Conservation (phyloP, 1,284 basidiomycete species). For the Mycosarcoma maydis region DNA sequence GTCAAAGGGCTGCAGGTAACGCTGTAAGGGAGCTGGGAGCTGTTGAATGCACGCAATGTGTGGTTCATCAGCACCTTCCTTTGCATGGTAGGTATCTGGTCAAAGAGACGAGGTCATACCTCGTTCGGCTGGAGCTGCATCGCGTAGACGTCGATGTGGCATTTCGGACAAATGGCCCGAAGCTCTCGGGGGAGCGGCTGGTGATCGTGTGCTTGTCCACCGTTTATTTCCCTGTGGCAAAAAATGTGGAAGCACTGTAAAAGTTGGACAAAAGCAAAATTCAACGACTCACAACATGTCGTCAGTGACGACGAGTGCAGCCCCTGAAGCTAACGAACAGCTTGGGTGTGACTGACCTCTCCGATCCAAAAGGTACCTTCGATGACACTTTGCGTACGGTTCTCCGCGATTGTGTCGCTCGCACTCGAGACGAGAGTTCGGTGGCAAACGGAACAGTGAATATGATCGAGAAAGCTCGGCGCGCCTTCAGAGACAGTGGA, state of each 20-base stretch:
- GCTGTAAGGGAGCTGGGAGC: constrained; percentile 11
- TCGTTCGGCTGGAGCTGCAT: constrained; percentile 7
- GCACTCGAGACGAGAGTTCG: neutral
- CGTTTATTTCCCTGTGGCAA: constrained; percentile 32
- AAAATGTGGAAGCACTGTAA: constrained; percentile 33
- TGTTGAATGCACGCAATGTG: neutral
- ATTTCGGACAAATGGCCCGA: constrained; percentile 13
- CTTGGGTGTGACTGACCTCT: constrained; percentile 17
- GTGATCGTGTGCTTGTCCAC: neutral
- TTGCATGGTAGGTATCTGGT: too few species aligned
- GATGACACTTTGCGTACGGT: neutral
- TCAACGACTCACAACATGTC: neutral
- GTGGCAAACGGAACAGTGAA: constrained; percentile 37
- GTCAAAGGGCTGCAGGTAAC: constrained; percentile 20
- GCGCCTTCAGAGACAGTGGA: constrained; percentile 2
- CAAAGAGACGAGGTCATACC: too few species aligned
- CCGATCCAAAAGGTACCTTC: constrained; percentile 30
- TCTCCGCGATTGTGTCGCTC: neutral
- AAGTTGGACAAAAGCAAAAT: neutral
- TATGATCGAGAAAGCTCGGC: constrained; percentile 20
- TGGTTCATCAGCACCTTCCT: too few species aligned
- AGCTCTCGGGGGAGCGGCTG: constrained; percentile 3
- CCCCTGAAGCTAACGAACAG: neutral
- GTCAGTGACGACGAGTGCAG: neutral
- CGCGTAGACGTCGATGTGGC: constrained; percentile 4